Base-by-base conservation (phyloP, 2,329 filamentous ascomycete species). In the Bisporella sp. region DNA sequence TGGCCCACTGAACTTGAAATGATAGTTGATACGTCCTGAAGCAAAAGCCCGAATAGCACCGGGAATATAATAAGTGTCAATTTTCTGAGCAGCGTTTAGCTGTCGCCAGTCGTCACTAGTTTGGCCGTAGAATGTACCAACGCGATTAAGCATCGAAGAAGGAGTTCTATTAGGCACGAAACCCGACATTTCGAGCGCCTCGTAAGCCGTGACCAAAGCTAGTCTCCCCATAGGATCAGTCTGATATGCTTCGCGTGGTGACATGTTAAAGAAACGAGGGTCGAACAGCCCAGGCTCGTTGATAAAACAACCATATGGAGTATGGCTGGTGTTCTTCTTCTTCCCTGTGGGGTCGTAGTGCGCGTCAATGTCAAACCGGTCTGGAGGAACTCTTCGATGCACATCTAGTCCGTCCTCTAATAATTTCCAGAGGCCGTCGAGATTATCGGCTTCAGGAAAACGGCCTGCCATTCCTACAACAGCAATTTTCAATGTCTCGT, bases 201-300 rank as follows among this genome's bases (percentile, higher is more conserved):
- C n/a, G n/a, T n/a, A n/a, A n/a, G n/a, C n/a, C n/a, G n/a, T n/a
- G 11, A 83, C 79, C 32, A 92, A 70, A 3, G 85, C 84, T 59
- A 91, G 74, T 57, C 87, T 78, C 64, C 89, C 85, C 77, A 87
- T 87, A 0, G 87, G 87, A 64, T 91, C 87, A 1, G 85, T 89
- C 64, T 90, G 85, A 46, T 80, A 78, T 35, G 87, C 87, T 68
- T 91, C 86, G 57, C 85, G 81, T 5, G 86, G 85, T 37, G 85
- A 89, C 82, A 91, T 89, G 68, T 88, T 89, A 77, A 91, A 91
- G 70, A 91, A 90, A 1, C 82, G 76, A 13, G 85, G 82, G 59
- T 91, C 87, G 62, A 91, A 91, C 45, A 84, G 73, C 51, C 85
- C 84, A 0, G 86, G 85, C 55, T 89, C 78, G 54, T 88, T 79